These are phyloP conservation scores for Pavlovales sp. DNA, from an alignment of 208 protist genomes.

Conservation along the genomic window DNA sequence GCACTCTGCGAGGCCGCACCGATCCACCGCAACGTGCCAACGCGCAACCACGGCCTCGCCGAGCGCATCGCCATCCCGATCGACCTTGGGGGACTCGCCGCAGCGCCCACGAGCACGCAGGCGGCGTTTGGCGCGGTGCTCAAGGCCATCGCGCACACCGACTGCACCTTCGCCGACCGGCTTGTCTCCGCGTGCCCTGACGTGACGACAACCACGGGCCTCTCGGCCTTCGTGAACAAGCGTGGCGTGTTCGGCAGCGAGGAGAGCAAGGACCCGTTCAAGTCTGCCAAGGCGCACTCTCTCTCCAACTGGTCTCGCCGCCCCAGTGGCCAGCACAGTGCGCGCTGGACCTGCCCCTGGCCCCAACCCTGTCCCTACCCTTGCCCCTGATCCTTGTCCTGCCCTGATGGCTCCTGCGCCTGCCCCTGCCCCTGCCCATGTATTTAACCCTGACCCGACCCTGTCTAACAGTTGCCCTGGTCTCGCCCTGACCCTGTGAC, in stretches of 20 bases:
- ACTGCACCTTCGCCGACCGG: background rate
- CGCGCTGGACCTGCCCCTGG: no score
- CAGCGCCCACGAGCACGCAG: background rate
- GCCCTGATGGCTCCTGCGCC: no score
- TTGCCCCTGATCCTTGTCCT: no score
- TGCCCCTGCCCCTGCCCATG: no score
- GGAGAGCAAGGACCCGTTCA: background rate
- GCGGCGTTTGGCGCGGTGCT: background rate
- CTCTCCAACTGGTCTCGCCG: background rate
- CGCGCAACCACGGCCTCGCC: background rate
- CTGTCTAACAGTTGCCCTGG: no score
- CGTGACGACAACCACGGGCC: background rate
- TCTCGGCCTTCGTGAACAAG: slow-evolving; percentile 7
- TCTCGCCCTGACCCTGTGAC: no score
- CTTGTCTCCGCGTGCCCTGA: background rate
- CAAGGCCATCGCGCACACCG: background rate
- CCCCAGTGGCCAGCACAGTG: background rate
- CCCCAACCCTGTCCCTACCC: no score
- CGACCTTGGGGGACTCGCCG: background rate
- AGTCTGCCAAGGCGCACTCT: background rate
- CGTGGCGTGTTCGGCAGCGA: background rate
- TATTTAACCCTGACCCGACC: no score
- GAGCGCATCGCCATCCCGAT: background rate
- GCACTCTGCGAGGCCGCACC: background rate
- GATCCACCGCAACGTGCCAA: background rate